Percentiles rank a stretch among this genome's conserved stretches.
Evolutionary conservation across 2,329 filamentous ascomycete genomes (phyloP).

Genomic region (Alternaria arbusti): DNA sequence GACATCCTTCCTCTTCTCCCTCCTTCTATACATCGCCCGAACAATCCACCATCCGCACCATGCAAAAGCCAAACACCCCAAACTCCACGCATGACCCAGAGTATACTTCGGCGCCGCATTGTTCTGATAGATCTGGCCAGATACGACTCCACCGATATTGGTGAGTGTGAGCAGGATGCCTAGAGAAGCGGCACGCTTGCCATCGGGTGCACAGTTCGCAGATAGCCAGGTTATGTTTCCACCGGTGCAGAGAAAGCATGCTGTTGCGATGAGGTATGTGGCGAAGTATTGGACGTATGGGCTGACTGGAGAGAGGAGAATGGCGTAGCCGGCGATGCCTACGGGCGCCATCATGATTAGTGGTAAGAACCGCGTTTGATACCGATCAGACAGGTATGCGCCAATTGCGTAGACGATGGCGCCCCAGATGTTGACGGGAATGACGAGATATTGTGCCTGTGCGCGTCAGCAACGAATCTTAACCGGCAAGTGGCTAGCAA

Average conservation of each 20-base stretch:
- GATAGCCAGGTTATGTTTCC: conserved; percentile 45
- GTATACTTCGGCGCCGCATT: conserved; percentile 34
- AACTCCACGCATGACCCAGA: conserved; percentile 46
- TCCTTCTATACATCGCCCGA: conserved; percentile 40
- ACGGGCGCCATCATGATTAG: conserved; percentile 41
- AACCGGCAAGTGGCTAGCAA: not conserved
- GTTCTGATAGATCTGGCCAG: conserved; percentile 42
- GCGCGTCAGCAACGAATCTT: accelerated
- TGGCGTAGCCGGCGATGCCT: conserved; percentile 40
- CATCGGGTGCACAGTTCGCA: conserved; percentile 41
- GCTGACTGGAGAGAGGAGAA: conserved; percentile 36
- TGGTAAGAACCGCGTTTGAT: conserved; percentile 47
- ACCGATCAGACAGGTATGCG: conserved; percentile 48
- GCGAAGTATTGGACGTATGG: conserved; percentile 38
- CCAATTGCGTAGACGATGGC: conserved; percentile 50
- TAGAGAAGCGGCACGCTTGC: conserved; percentile 41
- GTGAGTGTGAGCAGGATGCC: conserved; percentile 43
- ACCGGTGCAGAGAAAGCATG: conserved; percentile 44
- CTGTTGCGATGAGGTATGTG: conserved; percentile 43
- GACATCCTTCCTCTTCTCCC: conserved; percentile 41
- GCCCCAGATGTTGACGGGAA: conserved; percentile 53
- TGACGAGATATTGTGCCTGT: conserved; percentile 47
- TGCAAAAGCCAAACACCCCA: conserved; percentile 46
- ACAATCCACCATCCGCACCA: conserved; percentile 50
- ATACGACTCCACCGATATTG: conserved; percentile 43